Evolutionary conservation across 257 asterid genomes (phyloP), one percentile per base, ranked within the genome.

Genomic region (Capsicum baccatum): DNA sequence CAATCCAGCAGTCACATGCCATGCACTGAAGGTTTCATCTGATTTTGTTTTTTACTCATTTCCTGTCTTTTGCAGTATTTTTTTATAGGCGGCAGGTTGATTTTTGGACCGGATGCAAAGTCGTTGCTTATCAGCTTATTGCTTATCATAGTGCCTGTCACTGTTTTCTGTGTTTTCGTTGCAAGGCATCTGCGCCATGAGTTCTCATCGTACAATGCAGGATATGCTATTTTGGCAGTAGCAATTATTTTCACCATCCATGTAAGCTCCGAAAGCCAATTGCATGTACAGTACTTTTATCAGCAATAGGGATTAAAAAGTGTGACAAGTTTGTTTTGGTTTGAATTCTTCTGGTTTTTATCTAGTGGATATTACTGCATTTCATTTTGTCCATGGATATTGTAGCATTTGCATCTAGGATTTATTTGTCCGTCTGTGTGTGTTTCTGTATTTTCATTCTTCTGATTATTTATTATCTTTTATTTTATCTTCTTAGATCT

Each of bases 91-190:
- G 99, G 99, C 90, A 93, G 99, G 89, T 89, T 97, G 94, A 93
- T 97, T 62, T 94, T 97, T 91, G 99, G 99, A 85, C 99, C 99
- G 13, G 98, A 97, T 89, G 99, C 99, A 39, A 93, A 90, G 90
- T 94, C 99, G 13, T 87, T 97, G 94, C 95, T 97, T 56, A 91
- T 90, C 92, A 97, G 97, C 84, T 87, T 97, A 89, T 85, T 92
- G 89, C 91, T 94, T 85, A 90, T 97, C 89, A 89, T 92, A 79
- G 93, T 88, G 83, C 99, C 98, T 39, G 97, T 95, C 63, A 74
- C 91, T 83, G 81, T 92, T 90, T 97, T 95, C 88, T 97, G 98
- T 90, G 92, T 97, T 76, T 95, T 94, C 76, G 97, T 95, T 47
- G 99, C 97, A 83, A 90, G 98, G 87, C 98, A 92, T 92, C 94